A percentile compares a stretch with the other conserved stretches of the same genome.
Evolutionary conservation across 2,329 filamentous ascomycete genomes (phyloP).

Genomic region (Aureobasidium sp.): DNA sequence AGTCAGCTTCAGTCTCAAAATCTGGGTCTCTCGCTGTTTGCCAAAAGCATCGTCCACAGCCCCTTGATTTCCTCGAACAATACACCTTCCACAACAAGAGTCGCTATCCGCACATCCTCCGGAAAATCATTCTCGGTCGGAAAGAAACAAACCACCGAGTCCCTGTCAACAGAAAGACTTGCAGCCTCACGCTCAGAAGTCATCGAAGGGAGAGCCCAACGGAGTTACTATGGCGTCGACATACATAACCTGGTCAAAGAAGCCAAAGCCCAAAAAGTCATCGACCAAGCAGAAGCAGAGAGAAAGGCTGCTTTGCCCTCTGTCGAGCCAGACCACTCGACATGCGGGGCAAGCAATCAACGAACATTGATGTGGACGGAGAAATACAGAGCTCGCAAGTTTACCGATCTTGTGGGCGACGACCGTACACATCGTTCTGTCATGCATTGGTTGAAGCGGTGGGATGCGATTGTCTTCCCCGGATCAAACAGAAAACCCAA

Average conservation of each 20-base stretch:
- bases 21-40: slow-evolving; percentile 10
- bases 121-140: slow-evolving; percentile 53
- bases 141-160: slow-evolving; percentile 43
- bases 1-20: not conserved
- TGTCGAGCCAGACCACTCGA: slow-evolving; percentile 31
- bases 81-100: not conserved
- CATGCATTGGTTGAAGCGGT: slow-evolving; percentile 85
- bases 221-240: slow-evolving; percentile 85
- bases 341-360: slow-evolving; percentile 5
- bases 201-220: slow-evolving; percentile 57
- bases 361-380: slow-evolving; percentile 79
- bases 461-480: slow-evolving; percentile 90
- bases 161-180: slow-evolving; percentile 57
- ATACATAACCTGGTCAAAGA: slow-evolving; percentile 77
- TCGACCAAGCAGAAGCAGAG: slow-evolving; percentile 23
- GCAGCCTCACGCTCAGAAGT: slow-evolving; percentile 62
- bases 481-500: slow-evolving; percentile 55
- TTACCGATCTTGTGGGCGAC: slow-evolving; percentile 89
- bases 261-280: slow-evolving; percentile 53
- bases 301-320: slow-evolving; percentile 27
- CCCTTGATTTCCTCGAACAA: slow-evolving; percentile 1
- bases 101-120: slow-evolving; percentile 41
- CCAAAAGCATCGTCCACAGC: slow-evolving; percentile 4
- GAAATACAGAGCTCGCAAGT: slow-evolving; percentile 88
- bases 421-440: slow-evolving; percentile 88